Evolutionary conservation across 768 basidiomycete species (phyloP), one percentile per base, ranked within the genome.

Genomic region (Kockovaella imperatae): DNA sequence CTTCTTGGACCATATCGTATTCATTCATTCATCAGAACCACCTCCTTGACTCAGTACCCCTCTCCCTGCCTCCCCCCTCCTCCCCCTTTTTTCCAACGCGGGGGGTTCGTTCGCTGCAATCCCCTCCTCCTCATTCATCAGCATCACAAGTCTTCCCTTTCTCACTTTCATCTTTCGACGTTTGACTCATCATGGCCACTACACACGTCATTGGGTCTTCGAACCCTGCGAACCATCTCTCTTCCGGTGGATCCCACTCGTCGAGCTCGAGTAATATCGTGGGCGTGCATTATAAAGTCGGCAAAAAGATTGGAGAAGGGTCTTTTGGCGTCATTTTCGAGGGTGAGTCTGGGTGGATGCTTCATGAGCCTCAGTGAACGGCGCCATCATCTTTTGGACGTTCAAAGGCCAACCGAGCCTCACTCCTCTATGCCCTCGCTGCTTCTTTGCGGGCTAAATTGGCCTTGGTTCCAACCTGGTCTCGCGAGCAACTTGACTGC

Each of bases 291-390:
- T 97, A 93, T 76, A 82, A 87, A 49, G 91, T 97, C 18, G 93
- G 93, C 61, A 87, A 86, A 79, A 97, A 97, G 81, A 96, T 99
- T 73, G 95, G 95, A 55, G 95, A 99, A 73, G 95, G 95, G 54
- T 67, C 63, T 46, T 99, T 99, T 71, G 95, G 95, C 57, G 90
- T 97, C 84, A 97, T 54, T 88, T 95, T 73, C 83, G 96, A 79
- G 84, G 95, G 90, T 67, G 42, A 76, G 74, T 54, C 57, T 86
- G 87, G 75, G 86, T n/a, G n/a, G n/a, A n/a, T n/a, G n/a, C n/a
- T n/a, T n/a, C n/a, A n/a, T n/a, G n/a, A n/a, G n/a, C n/a, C n/a
- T n/a, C n/a, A n/a, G n/a, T n/a, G n/a, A n/a, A n/a, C n/a, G n/a
- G n/a, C n/a, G n/a, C n/a, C n/a, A 86, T 83, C 50, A n/a, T 61